These are phyloP conservation scores for Heterobasidion parviporum DNA, from an alignment of 1,284 basidiomycete genomes.

Conservation along the genomic window DNA sequence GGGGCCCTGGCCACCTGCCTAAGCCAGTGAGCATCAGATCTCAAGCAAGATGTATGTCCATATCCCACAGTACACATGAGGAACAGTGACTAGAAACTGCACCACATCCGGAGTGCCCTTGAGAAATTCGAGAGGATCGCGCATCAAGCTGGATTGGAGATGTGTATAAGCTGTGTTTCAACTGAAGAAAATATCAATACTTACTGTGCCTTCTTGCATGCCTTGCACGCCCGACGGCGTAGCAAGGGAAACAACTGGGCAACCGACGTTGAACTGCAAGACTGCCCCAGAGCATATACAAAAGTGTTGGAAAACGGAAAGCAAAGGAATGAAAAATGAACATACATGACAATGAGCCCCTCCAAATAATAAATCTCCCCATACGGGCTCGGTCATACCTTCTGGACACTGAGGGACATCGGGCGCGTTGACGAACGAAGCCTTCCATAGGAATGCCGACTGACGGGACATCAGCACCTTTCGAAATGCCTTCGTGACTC, in stretches of 20 bases:
- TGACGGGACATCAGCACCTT: constrained; percentile 1
- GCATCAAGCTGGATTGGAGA: not conserved
- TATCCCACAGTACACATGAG: not conserved
- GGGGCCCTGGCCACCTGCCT: not conserved
- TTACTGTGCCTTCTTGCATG: constrained; percentile 5
- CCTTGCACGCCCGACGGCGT: constrained; percentile 9
- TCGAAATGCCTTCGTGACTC: constrained; percentile 8
- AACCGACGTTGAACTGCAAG: constrained; percentile 6
- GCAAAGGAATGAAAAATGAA: not conserved
- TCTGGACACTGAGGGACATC: constrained; percentile 4
- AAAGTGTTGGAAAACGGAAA: no score
- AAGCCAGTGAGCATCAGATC: not conserved
- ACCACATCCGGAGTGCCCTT: not conserved
- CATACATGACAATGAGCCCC: constrained; percentile 7
- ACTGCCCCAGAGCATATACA: not conserved
- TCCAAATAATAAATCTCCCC: constrained; percentile 8
- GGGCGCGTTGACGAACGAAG: constrained; percentile 1
- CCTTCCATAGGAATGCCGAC: constrained; percentile 5
- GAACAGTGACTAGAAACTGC: not conserved
- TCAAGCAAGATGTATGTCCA: not conserved
- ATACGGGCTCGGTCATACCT: constrained; percentile 5
- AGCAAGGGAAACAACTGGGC: constrained; percentile 4
- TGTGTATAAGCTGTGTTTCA: not conserved
- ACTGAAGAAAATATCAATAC: not conserved
- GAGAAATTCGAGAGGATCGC: not conserved